A percentile compares a stretch with the other conserved stretches of the same genome.
phyloP scores from a whole-genome alignment of 176 grass and related monocot species.

The Pontederia crassipes region DNA sequence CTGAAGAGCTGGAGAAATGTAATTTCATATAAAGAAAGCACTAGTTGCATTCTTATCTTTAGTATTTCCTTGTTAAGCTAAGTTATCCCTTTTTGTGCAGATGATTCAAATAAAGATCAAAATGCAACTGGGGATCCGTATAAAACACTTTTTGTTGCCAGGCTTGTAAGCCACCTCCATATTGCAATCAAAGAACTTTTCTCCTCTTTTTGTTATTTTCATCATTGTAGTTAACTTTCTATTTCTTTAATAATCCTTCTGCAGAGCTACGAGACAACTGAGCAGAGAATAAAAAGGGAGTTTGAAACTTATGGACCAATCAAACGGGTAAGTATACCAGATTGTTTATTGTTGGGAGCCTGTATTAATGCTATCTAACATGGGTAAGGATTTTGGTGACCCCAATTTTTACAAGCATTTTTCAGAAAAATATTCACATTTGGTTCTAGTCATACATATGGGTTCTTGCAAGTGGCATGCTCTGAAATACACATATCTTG shows the following conservation, averaged over 20 bases:
- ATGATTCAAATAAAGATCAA: constrained; percentile 46
- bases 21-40: constrained; percentile 5
- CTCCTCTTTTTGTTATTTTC: no score
- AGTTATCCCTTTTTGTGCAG: constrained; percentile 21
- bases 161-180: constrained; percentile 42
- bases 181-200: background rate
- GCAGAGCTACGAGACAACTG: constrained; percentile 61
- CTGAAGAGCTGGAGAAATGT: constrained; percentile 61
- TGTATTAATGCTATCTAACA: background rate
- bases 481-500: no score
- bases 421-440: no score
- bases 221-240: no score
- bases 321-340: constrained; percentile 68
- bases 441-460: no score
- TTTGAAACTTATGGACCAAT: constrained; percentile 85
- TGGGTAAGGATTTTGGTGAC: constrained; percentile 2
- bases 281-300: constrained; percentile 57
- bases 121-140: constrained; percentile 61
- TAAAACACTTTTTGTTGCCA: constrained; percentile 59
- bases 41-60: background rate
- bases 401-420: background rate
- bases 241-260: constrained; percentile 8
- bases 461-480: no score
- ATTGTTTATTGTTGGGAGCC: constrained; percentile 3
- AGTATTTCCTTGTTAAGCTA: background rate